These are phyloP conservation scores for Exophiala lecanii-corni DNA, from an alignment of 2,329 filamentous ascomycete genomes.

Conservation along the genomic window DNA sequence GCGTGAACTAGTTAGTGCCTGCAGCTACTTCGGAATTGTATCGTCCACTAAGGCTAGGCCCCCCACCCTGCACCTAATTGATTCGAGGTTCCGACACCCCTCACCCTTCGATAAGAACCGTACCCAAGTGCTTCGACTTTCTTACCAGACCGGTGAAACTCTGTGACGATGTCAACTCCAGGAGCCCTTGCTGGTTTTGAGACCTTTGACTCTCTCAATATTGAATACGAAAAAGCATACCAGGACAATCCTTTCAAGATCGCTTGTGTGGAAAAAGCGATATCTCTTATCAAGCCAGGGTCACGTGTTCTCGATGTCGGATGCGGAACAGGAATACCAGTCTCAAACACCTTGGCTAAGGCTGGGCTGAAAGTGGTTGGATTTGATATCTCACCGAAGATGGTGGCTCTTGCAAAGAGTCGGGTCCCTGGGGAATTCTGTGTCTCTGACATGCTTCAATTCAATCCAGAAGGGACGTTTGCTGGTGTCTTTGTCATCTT, in stretches of 20 bases:
- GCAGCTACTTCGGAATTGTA: too few relatives aligned
- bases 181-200: conserved; percentile 23
- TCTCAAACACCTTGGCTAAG: conserved; percentile 27
- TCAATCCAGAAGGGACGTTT: conserved; percentile 24
- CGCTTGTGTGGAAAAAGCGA: conserved; percentile 21
- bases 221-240: conserved; percentile 31
- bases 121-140: too few relatives aligned
- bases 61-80: too few relatives aligned
- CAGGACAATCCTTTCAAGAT: conserved; percentile 29
- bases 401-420: conserved; percentile 28
- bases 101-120: too few relatives aligned
- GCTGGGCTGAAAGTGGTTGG: conserved; percentile 29
- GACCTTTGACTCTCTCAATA: conserved; percentile 27
- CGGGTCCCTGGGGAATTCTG: conserved; percentile 22
- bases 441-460: conserved; percentile 28
- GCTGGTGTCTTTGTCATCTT: conserved; percentile 31
- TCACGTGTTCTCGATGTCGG: conserved; percentile 30
- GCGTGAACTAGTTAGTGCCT: background rate
- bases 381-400: conserved; percentile 30
- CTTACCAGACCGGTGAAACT: background rate
- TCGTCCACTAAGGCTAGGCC: too few relatives aligned
- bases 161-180: conserved; percentile 17
- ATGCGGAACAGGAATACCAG: conserved; percentile 32
- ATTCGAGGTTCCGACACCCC: too few relatives aligned
- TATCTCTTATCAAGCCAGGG: conserved; percentile 14